Conservation (phyloP, 2,329 filamentous ascomycete species). For the Amesomyces nigricolor region DNA sequence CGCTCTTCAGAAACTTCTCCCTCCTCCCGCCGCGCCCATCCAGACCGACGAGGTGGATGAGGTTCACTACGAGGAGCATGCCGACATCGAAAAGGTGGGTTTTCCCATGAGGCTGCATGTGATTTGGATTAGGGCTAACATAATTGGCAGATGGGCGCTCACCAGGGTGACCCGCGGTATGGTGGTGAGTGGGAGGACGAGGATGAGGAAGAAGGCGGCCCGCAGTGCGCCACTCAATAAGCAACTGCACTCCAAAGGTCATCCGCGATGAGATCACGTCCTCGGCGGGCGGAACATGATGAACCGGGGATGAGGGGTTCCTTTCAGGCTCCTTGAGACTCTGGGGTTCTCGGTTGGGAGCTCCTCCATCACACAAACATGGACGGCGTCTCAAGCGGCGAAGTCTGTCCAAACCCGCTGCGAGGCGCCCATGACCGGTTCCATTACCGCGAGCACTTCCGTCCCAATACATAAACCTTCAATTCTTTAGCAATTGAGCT, state of each 20-base stretch:
- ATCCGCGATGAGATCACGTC: slow-evolving; percentile 1
- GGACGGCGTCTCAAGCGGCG: neutral
- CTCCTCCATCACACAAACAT: neutral
- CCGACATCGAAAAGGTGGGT: slow-evolving; percentile 70
- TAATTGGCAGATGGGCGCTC: slow-evolving; percentile 58
- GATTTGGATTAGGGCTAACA: slow-evolving; percentile 3
- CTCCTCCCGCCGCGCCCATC: slow-evolving; percentile 55
- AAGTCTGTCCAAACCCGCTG: neutral
- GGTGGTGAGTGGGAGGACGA: slow-evolving; percentile 66
- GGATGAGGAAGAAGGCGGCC: slow-evolving; percentile 55
- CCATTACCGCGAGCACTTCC: neutral
- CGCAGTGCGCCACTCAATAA: slow-evolving; percentile 72
- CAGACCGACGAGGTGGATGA: slow-evolving; percentile 75
- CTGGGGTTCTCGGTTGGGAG: neutral
- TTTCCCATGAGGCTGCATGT: neutral
- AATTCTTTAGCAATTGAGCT: neutral
- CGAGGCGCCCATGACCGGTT: neutral
- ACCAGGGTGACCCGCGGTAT: slow-evolving; percentile 61
- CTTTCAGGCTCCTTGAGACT: neutral
- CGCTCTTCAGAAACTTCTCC: slow-evolving; percentile 69
- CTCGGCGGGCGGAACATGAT: neutral
- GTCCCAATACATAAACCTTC: neutral
- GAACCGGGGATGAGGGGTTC: neutral
- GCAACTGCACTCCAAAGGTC: neutral
- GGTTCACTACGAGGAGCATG: slow-evolving; percentile 78